A percentile compares a stretch with the other conserved stretches of the same genome.
Evolutionary conservation across 2,329 filamentous ascomycete species (phyloP).

Genomic region (Tympanopsis confertula): DNA sequence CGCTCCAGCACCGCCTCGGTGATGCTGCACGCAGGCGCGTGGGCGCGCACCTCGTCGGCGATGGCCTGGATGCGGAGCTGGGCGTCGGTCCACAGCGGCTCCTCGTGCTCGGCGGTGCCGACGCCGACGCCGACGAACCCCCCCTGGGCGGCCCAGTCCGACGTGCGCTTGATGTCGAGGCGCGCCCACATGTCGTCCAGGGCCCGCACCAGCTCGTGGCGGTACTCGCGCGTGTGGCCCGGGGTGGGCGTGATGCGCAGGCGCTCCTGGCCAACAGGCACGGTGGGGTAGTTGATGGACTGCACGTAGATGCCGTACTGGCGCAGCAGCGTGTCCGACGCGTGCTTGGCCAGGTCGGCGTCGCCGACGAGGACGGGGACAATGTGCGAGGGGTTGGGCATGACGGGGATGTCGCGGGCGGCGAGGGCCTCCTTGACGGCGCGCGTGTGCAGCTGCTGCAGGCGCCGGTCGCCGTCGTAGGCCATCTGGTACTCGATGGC

Average conservation of each 20-base stretch:
- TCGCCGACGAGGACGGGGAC: slow-evolving; percentile 88
- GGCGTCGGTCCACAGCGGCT: slow-evolving; percentile 78
- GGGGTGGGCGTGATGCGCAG: slow-evolving; percentile 93
- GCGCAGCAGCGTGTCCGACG: slow-evolving; percentile 80
- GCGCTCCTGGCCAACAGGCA: slow-evolving; percentile 93
- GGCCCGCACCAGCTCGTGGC: slow-evolving; percentile 73
- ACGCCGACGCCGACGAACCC: slow-evolving; percentile 95
- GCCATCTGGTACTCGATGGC: slow-evolving; percentile 90
- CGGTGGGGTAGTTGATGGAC: slow-evolving; percentile 97
- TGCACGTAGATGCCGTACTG: slow-evolving; percentile 95
- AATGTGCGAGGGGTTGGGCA: slow-evolving; percentile 95
- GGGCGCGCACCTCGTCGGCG: slow-evolving; percentile 40
- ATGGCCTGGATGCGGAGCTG: slow-evolving; percentile 70
- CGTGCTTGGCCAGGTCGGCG: slow-evolving; percentile 81
- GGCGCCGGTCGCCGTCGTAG: slow-evolving; percentile 73
- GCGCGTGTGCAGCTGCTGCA: slow-evolving; percentile 93
- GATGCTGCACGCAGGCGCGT: slow-evolving; percentile 13
- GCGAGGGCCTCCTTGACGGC: slow-evolving; percentile 79
- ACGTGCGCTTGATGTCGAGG: slow-evolving; percentile 82
- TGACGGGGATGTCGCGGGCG: slow-evolving; percentile 80
- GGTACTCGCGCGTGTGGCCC: slow-evolving; percentile 74
- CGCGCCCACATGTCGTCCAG: slow-evolving; percentile 81
- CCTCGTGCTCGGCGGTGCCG: slow-evolving; percentile 41
- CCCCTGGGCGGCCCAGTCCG: slow-evolving; percentile 80
- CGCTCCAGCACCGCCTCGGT: not conserved